Percentiles rank a stretch among this genome's conserved stretches.
Evolutionary conservation across 2,329 filamentous ascomycete species (phyloP).

Genomic region (Elsinoe australis): DNA sequence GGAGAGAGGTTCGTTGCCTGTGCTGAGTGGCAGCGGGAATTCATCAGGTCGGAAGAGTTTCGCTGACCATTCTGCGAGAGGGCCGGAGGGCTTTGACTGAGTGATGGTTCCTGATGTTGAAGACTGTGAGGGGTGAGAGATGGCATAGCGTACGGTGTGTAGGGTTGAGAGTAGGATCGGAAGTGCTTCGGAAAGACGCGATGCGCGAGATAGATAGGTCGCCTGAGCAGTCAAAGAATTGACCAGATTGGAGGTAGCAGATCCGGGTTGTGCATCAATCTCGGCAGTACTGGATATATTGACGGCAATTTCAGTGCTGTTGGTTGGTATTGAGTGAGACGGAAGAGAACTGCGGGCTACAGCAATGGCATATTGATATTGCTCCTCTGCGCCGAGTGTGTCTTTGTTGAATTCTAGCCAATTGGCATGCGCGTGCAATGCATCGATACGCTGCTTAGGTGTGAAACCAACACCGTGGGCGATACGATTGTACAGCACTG

Average conservation of each 20-base stretch:
- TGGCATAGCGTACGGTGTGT: constrained; percentile 59
- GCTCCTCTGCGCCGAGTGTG: constrained; percentile 57
- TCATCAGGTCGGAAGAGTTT: constrained; percentile 30
- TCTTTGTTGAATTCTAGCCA: constrained; percentile 74
- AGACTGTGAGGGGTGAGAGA: constrained; percentile 31
- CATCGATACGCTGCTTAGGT: constrained; percentile 69
- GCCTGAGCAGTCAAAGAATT: constrained; percentile 68
- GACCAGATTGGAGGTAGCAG: constrained; percentile 61
- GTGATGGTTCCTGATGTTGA: neutral
- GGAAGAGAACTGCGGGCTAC: constrained; percentile 56
- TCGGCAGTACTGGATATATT: constrained; percentile 58
- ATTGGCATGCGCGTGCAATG: constrained; percentile 72
- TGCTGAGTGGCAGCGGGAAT: constrained; percentile 63
- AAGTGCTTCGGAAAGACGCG: constrained; percentile 60
- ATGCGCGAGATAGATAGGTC: constrained; percentile 64
- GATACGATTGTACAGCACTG: constrained; percentile 73
- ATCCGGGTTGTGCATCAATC: constrained; percentile 41
- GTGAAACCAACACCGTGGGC: constrained; percentile 73
- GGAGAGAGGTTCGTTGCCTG: constrained; percentile 60
- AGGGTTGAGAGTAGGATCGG: constrained; percentile 81
- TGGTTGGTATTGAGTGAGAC: constrained; percentile 28
- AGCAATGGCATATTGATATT: constrained; percentile 69
- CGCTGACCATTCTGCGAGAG: constrained; percentile 20
- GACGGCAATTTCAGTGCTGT: constrained; percentile 31
- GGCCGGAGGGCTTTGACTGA: neutral